Percentiles rank a stretch among this genome's conserved stretches.
phyloP scores from a whole-genome alignment of 2,329 filamentous ascomycete species.

The Reticulascus tulasneorum region DNA sequence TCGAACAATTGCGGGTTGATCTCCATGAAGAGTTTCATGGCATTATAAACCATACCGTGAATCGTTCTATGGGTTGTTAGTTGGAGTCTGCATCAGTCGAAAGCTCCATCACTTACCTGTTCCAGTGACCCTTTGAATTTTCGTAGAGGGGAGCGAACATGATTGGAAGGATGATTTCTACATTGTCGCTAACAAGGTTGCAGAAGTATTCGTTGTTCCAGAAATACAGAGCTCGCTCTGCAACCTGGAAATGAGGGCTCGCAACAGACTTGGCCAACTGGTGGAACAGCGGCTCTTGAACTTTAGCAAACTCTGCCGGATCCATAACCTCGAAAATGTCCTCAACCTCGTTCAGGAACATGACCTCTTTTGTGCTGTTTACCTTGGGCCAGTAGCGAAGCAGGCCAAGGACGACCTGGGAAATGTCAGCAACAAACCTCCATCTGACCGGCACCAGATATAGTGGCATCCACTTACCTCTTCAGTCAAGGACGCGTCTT shows the following conservation, averaged over 20 bases:
- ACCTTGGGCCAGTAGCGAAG: slow-evolving; percentile 98
- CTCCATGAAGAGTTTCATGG: slow-evolving; percentile 99
- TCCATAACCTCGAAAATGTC: slow-evolving; percentile 99
- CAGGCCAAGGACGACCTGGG: slow-evolving; percentile 83
- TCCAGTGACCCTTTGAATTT: slow-evolving; percentile 99
- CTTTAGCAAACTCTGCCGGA: slow-evolving; percentile 95
- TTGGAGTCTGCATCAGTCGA: neutral
- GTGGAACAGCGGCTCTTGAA: slow-evolving; percentile 95
- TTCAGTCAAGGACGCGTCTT: slow-evolving; percentile 94
- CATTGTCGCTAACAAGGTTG: slow-evolving; percentile 97
- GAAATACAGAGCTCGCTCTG: slow-evolving; percentile 95
- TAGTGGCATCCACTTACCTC: slow-evolving; percentile 57
- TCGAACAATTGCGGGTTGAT: slow-evolving; percentile 98
- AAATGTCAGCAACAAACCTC: slow-evolving; percentile 7
- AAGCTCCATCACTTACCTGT: slow-evolving; percentile 60
- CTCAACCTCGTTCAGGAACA: slow-evolving; percentile 98
- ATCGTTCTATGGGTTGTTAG: slow-evolving; percentile 69
- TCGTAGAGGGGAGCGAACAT: slow-evolving; percentile 99
- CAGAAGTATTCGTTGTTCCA: slow-evolving; percentile 99
- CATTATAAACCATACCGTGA: slow-evolving; percentile 99
- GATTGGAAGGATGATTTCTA: slow-evolving; percentile 95
- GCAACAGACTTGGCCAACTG: slow-evolving; percentile 97
- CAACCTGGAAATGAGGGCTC: slow-evolving; percentile 98
- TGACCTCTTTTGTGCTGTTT: slow-evolving; percentile 99
- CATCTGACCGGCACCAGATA: slow-evolving; percentile 12